Percentiles rank a stretch among this genome's conserved stretches.
These are phyloP conservation scores for Osmanthus fragrans DNA, from an alignment of 257 asterid genomes.

Conservation along the genomic window DNA sequence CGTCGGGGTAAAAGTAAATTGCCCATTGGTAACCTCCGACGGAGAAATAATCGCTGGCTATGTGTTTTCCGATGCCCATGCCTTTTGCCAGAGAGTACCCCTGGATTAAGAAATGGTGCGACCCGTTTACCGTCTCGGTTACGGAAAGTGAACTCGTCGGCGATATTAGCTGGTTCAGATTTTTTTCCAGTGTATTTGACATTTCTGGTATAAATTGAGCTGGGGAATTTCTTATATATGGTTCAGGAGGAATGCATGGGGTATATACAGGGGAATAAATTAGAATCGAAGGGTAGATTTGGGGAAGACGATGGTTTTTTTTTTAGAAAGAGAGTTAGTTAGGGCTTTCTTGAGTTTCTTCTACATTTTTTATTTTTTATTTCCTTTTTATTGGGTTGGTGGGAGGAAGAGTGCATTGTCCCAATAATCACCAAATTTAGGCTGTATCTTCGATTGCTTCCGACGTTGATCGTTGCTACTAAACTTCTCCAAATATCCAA, in stretches of 20 bases:
- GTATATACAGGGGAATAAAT: neutral
- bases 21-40: slow-evolving; percentile 88
- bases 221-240: neutral
- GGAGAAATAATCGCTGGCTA: slow-evolving; percentile 74
- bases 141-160: slow-evolving; percentile 75
- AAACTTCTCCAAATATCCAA: no score
- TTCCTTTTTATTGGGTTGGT: neutral
- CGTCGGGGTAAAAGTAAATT: slow-evolving; percentile 84
- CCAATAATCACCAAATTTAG: no score
- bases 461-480: no score
- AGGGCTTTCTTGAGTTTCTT: slow-evolving; percentile 4
- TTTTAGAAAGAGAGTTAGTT: neutral
- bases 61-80: slow-evolving; percentile 80
- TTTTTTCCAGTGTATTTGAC: slow-evolving; percentile 36
- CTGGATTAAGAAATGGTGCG: slow-evolving; percentile 75
- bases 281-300: neutral
- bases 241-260: neutral
- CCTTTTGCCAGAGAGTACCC: slow-evolving; percentile 84
- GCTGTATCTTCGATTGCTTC: no score
- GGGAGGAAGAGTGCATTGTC: neutral
- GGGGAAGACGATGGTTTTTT: neutral
- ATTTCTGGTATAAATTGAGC: slow-evolving; percentile 13
- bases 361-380: neutral
- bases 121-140: slow-evolving; percentile 73
- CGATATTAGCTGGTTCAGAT: slow-evolving; percentile 30